These are phyloP conservation scores for Saccharomycopsis guyanensis DNA, from an alignment of 805 yeast genomes.

Conservation along the genomic window DNA sequence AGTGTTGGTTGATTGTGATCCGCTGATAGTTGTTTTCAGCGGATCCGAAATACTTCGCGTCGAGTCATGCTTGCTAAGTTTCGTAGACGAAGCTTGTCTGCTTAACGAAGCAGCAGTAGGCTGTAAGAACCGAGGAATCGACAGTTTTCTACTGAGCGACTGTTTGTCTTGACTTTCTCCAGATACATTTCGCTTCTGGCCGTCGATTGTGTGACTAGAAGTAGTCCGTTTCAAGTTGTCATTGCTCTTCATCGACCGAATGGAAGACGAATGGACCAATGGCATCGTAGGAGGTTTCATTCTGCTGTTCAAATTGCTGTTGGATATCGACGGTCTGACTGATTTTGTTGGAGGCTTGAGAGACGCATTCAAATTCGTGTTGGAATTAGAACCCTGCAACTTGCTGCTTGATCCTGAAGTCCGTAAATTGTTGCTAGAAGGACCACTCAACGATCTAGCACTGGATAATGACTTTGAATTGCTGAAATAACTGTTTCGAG, in stretches of 20 bases:
- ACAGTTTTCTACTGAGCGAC: conserved; percentile 5
- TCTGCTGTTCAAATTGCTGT: no score
- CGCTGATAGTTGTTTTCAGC: not conserved
- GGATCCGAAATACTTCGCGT: not conserved
- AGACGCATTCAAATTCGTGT: no score
- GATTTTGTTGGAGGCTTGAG: no score
- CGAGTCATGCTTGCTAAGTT: not conserved
- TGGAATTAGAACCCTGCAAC: no score
- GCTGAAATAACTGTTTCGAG: not conserved
- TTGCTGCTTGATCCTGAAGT: no score
- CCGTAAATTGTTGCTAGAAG: no score
- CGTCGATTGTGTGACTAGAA: not conserved
- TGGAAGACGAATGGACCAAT: not conserved
- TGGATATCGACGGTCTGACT: no score
- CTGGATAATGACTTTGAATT: not conserved
- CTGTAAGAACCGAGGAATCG: conserved; percentile 15
- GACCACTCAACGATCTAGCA: not conserved
- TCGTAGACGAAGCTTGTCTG: conserved; percentile 13
- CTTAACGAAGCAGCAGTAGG: conserved; percentile 19
- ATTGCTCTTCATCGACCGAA: not conserved
- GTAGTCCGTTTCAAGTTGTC: not conserved
- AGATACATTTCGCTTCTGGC: not conserved
- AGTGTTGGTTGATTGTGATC: not conserved
- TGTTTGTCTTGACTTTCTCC: not conserved
- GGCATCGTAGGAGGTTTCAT: not conserved